A percentile compares a stretch with the other conserved stretches of the same genome.
Conservation (phyloP, 1,284 basidiomycete genomes). For the Cystobasidium sp. region DNA sequence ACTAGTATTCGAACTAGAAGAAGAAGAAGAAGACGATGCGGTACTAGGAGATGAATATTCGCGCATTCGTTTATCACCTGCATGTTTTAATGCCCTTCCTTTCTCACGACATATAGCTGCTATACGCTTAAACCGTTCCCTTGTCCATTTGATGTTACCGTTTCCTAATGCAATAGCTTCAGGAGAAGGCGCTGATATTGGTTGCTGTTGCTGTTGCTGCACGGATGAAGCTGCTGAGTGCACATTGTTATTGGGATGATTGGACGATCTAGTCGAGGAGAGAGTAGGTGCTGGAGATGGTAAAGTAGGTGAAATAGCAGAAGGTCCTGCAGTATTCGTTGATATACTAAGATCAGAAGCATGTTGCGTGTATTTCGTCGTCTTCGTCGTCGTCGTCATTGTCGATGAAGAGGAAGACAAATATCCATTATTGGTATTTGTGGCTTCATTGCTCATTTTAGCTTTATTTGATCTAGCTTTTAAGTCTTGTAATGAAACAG, state of each 20-base stretch:
- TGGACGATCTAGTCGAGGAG: neutral
- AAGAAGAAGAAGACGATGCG: neutral
- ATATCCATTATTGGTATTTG: neutral
- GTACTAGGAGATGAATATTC: constrained; percentile 18
- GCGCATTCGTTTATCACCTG: constrained; percentile 52
- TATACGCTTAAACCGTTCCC: constrained; percentile 13
- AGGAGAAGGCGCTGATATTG: constrained; percentile 4
- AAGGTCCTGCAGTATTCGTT: neutral
- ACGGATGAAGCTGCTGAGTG: neutral
- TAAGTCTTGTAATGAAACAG: neutral
- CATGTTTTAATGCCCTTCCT: constrained; percentile 56
- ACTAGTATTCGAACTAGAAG: neutral
- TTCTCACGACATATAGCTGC: constrained; percentile 43
- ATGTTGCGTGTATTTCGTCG: too few species aligned
- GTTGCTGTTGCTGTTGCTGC: neutral
- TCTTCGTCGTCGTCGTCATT: too few species aligned
- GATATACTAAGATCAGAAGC: neutral
- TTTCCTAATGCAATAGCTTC: neutral
- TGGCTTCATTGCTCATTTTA: neutral
- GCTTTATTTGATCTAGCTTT: constrained; percentile 15
- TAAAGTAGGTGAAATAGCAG: constrained; percentile 12
- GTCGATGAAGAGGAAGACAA: neutral
- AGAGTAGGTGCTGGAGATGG: constrained; percentile 15
- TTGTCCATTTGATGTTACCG: neutral
- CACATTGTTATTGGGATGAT: neutral